Evolutionary conservation across 139 green algal species (phyloP).

Genomic region (Coelastrella sp.): DNA sequence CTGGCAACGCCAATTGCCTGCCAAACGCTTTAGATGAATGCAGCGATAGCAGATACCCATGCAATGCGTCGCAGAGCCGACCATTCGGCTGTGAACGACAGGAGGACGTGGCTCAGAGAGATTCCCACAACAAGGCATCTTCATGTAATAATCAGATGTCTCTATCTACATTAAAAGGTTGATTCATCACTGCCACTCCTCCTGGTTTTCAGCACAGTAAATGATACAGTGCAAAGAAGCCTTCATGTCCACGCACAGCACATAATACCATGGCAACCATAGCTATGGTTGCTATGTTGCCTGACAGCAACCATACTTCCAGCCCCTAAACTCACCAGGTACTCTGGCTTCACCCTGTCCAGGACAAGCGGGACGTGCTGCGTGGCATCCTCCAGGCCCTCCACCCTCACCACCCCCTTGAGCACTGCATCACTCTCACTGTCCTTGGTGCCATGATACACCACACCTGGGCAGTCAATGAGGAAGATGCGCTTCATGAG

Average conservation of each 20-base stretch:
- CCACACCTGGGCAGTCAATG: constrained; percentile 98
- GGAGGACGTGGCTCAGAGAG: constrained; percentile 64
- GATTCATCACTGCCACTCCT: constrained; percentile 45
- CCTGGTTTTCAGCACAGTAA: not conserved
- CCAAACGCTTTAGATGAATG: too few relatives aligned
- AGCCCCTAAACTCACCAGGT: constrained; percentile 71
- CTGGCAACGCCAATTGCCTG: not conserved
- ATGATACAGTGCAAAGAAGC: not conserved
- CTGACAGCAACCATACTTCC: not conserved
- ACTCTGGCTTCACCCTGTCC: constrained; percentile 86
- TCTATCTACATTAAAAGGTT: constrained; percentile 67
- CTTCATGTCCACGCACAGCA: not conserved
- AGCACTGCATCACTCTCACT: constrained; percentile 91
- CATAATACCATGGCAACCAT: not conserved
- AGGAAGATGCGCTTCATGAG: constrained; percentile 99
- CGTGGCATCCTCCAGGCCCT: constrained; percentile 94
- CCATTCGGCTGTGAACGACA: not conserved
- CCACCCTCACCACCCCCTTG: constrained; percentile 96
- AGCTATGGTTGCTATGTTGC: not conserved
- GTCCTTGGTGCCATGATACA: constrained; percentile 92
- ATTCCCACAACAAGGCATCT: constrained; percentile 70
- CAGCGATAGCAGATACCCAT: not conserved
- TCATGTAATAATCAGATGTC: constrained; percentile 66
- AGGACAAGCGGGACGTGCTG: constrained; percentile 88
- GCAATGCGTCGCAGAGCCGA: not conserved